Conservation (phyloP, 2,329 filamentous ascomycete species). For the Trichoderma lentiforme region DNA sequence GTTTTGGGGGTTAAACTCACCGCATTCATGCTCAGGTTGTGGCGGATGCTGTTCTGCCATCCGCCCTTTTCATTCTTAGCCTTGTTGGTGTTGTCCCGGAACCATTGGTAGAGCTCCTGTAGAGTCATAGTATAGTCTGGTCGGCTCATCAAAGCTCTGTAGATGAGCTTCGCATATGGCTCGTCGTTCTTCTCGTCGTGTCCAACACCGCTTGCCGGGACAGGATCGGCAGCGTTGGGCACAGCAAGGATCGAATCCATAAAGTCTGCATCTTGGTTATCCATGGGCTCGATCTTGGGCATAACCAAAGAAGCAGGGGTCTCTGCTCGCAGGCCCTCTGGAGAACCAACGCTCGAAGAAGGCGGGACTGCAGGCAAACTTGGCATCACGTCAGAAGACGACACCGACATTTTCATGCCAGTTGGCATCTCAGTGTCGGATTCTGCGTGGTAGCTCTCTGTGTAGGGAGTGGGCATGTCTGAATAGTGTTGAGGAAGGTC, state of each 20-base stretch:
- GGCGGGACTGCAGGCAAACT: conserved; percentile 17
- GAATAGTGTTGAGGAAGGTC: conserved; percentile 21
- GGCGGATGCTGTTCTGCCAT: conserved; percentile 94
- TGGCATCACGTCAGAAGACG: conserved; percentile 17
- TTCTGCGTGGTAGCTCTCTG: conserved; percentile 19
- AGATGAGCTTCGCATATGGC: conserved; percentile 82
- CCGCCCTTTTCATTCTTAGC: conserved; percentile 71
- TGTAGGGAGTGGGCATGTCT: conserved; percentile 24
- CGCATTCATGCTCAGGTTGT: conserved; percentile 93
- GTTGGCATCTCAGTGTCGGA: conserved; percentile 23
- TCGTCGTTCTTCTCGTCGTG: conserved; percentile 51
- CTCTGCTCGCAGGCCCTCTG: conserved; percentile 21
- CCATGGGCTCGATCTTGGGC: conserved; percentile 13
- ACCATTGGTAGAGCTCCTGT: conserved; percentile 89
- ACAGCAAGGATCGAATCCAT: not conserved
- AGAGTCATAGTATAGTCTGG: conserved; percentile 70
- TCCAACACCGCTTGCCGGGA: conserved; percentile 22
- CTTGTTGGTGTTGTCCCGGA: conserved; percentile 76
- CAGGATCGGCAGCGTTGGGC: not conserved
- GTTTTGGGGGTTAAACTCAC: conserved; percentile 48
- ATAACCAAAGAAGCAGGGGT: conserved; percentile 20
- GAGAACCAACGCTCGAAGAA: conserved; percentile 23
- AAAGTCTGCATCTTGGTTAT: not conserved
- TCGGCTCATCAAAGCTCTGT: conserved; percentile 66
- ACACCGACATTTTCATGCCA: conserved; percentile 18